Evolutionary conservation across 2,329 filamentous ascomycete species (phyloP).

Genomic region (Sclerotinia glacialis): DNA sequence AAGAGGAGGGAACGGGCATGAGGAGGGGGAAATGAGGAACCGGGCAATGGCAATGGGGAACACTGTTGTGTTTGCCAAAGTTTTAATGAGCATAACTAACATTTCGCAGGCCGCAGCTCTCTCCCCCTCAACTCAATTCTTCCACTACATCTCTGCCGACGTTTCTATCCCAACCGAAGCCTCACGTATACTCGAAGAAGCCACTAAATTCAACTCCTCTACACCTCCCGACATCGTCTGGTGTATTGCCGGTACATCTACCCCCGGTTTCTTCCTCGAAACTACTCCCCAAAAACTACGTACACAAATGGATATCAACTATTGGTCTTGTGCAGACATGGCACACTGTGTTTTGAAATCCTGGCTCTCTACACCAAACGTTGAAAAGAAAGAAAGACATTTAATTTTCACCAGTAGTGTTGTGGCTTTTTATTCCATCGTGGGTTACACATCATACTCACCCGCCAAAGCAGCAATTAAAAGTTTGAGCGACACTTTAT

Average conservation of each 20-base stretch:
- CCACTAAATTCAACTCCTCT: slow-evolving; percentile 74
- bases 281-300: slow-evolving; percentile 64
- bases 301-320: slow-evolving; percentile 88
- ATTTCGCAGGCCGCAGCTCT: slow-evolving; percentile 60
- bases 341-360: slow-evolving; percentile 72
- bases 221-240: slow-evolving; percentile 79
- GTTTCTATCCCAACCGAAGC: slow-evolving; percentile 70
- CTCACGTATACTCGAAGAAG: slow-evolving; percentile 65
- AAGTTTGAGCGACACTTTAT: slow-evolving; percentile 76
- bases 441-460: slow-evolving; percentile 80
- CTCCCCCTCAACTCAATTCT: slow-evolving; percentile 66
- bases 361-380: slow-evolving; percentile 60
- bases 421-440: slow-evolving; percentile 70
- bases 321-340: slow-evolving; percentile 82
- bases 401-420: slow-evolving; percentile 84
- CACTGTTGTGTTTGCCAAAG: no score
- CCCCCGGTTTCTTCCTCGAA: slow-evolving; percentile 75
- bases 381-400: slow-evolving; percentile 60
- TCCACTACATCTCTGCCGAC: slow-evolving; percentile 81
- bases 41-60: background rate
- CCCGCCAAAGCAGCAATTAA: slow-evolving; percentile 84
- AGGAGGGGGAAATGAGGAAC: no score
- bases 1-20: background rate
- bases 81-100: slow-evolving; percentile 7
- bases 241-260: slow-evolving; percentile 77